Conservation (phyloP, 805 yeast genomes). For the Starmerella sp. region DNA sequence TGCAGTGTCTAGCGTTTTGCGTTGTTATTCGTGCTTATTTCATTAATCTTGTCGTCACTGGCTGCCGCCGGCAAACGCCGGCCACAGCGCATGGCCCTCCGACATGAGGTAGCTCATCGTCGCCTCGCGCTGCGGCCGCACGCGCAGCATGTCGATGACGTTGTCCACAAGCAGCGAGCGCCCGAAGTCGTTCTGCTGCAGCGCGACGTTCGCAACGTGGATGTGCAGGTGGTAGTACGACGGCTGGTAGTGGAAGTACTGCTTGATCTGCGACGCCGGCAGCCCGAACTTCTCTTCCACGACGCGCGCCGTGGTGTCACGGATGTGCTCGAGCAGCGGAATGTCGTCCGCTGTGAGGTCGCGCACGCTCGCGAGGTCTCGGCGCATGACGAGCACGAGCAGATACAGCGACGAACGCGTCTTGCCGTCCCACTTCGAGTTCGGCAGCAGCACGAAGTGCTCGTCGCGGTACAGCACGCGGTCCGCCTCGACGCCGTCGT, state of each 20-base stretch:
- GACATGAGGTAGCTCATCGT: slow-evolving; percentile 59
- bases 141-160: slow-evolving; percentile 56
- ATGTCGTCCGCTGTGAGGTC: slow-evolving; percentile 56
- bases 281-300: slow-evolving; percentile 43
- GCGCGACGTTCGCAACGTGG: slow-evolving; percentile 68
- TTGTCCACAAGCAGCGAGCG: slow-evolving; percentile 75
- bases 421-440: slow-evolving; percentile 85
- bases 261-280: slow-evolving; percentile 46
- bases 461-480: slow-evolving; percentile 60
- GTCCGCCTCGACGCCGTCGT: slow-evolving; percentile 75
- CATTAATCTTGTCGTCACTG: too few relatives aligned
- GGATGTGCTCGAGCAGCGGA: slow-evolving; percentile 43
- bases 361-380: slow-evolving; percentile 59
- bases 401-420: slow-evolving; percentile 61
- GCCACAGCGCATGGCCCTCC: slow-evolving; percentile 59
- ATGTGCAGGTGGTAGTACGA: slow-evolving; percentile 92
- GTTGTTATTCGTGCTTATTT: neutral
- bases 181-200: slow-evolving; percentile 64
- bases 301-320: slow-evolving; percentile 36
- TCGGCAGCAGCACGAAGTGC: slow-evolving; percentile 70
- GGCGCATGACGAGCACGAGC: slow-evolving; percentile 52
- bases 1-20: too few relatives aligned
- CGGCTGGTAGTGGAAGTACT: slow-evolving; percentile 86
- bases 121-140: slow-evolving; percentile 41
- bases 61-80: neutral